These are phyloP conservation scores for Cyamopsis tetragonoloba DNA, from an alignment of 306 rosid species.

Conservation along the genomic window DNA sequence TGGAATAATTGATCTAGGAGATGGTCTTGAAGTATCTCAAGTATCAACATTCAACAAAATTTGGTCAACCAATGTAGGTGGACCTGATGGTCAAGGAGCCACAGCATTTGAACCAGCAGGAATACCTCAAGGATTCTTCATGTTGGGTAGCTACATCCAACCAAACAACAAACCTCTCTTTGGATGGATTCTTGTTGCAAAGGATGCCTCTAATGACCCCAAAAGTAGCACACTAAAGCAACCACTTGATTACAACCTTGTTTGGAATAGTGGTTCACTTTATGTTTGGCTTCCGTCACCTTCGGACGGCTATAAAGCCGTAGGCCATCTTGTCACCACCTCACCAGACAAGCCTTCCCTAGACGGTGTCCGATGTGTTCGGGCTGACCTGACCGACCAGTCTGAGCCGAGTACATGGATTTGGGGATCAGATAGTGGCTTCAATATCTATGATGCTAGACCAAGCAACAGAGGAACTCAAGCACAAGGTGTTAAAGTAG, in stretches of 20 bases:
- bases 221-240: constrained; percentile 26
- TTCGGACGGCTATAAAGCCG: constrained; percentile 61
- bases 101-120: constrained; percentile 64
- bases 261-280: constrained; percentile 53
- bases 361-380: constrained; percentile 53
- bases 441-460: constrained; percentile 45
- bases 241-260: constrained; percentile 59
- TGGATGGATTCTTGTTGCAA: constrained; percentile 64
- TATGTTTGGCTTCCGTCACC: constrained; percentile 71
- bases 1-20: constrained; percentile 66
- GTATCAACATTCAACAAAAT: constrained; percentile 51
- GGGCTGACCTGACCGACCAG: constrained; percentile 58
- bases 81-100: constrained; percentile 53
- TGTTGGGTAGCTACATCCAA: constrained; percentile 63
- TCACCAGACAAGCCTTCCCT: constrained; percentile 53
- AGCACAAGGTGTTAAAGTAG: constrained; percentile 50
- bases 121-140: constrained; percentile 59
- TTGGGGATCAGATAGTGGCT: constrained; percentile 50
- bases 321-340: constrained; percentile 58
- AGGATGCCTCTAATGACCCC: constrained; percentile 25
- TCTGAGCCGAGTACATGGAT: constrained; percentile 46
- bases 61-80: constrained; percentile 59
- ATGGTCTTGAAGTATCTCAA: constrained; percentile 55
- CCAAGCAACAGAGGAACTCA: constrained; percentile 50
- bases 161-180: constrained; percentile 62